Percentiles rank a stretch among this genome's conserved stretches.
Evolutionary conservation across 2,329 filamentous ascomycete species (phyloP).

Genomic region (Leptographium procerum): DNA sequence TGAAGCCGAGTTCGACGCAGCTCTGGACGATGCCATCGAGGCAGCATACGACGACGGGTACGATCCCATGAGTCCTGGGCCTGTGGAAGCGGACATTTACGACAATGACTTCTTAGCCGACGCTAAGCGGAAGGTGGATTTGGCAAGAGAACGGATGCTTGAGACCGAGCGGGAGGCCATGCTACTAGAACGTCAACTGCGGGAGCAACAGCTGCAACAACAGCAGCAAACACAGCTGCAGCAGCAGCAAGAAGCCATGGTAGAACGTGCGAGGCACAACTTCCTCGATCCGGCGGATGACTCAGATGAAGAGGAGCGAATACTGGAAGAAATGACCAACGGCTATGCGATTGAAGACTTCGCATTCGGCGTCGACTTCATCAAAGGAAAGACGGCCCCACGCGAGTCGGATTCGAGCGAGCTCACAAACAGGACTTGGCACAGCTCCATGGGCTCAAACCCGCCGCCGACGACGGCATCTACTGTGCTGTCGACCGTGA

Average conservation of each 20-base stretch:
- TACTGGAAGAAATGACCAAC: conserved; percentile 78
- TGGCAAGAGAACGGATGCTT: conserved; percentile 64
- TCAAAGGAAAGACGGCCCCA: conserved; percentile 39
- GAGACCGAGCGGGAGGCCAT: conserved; percentile 63
- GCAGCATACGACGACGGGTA: conserved; percentile 90
- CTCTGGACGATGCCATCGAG: conserved; percentile 88
- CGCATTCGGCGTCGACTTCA: conserved; percentile 51
- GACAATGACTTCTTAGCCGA: conserved; percentile 33
- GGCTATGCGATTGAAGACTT: conserved; percentile 78
- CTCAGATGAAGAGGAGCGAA: conserved; percentile 61
- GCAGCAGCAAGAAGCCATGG: conserved; percentile 19
- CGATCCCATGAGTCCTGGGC: conserved; percentile 48
- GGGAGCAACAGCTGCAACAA: conserved; percentile 26
- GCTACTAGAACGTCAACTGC: conserved; percentile 46
- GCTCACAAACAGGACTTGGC: conserved; percentile 67
- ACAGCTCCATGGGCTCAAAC: conserved; percentile 66
- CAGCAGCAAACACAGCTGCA: conserved; percentile 28
- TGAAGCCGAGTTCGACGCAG: conserved; percentile 86
- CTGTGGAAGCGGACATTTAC: conserved; percentile 20
- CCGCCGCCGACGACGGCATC: conserved; percentile 47
- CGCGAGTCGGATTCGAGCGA: conserved; percentile 75
- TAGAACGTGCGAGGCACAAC: conserved; percentile 25
- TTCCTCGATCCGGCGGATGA: conserved; percentile 47
- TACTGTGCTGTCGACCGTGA: conserved; percentile 60
- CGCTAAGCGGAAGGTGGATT: conserved; percentile 55